Evolutionary conservation across 2,329 filamentous ascomycete species (phyloP).

Genomic region (Massarina eburnea): DNA sequence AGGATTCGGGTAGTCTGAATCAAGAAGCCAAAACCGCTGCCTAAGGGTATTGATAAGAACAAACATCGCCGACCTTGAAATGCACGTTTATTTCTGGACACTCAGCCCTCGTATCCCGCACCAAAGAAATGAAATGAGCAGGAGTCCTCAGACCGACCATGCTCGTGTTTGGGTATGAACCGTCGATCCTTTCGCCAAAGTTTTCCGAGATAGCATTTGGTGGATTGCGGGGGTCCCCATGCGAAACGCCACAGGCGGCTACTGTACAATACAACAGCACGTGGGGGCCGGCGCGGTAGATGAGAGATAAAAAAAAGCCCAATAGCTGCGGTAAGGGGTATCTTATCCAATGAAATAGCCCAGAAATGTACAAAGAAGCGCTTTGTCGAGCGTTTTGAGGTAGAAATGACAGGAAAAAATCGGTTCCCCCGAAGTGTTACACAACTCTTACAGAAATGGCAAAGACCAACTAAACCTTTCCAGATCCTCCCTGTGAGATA

Average conservation of each 20-base stretch:
- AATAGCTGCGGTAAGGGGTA: not conserved
- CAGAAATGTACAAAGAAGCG: not conserved
- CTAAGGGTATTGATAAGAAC: not conserved
- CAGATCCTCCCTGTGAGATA: not conserved
- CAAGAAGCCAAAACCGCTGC: not conserved
- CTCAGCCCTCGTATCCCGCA: not conserved
- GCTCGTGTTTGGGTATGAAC: not conserved
- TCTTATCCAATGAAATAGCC: not conserved
- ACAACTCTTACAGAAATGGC: not conserved
- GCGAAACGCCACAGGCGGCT: not conserved
- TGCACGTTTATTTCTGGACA: not conserved
- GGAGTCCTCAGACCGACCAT: not conserved
- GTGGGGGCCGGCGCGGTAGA: not conserved
- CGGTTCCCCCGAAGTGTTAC: not conserved
- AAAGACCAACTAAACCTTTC: not conserved
- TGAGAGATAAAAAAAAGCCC: not conserved
- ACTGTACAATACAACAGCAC: not conserved
- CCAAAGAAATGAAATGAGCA: not conserved
- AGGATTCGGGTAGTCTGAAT: not conserved
- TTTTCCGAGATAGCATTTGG: not conserved
- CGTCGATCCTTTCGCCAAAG: constrained; percentile 1
- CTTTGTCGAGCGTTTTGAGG: too few species aligned
- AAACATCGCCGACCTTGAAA: not conserved
- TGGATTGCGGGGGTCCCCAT: not conserved
- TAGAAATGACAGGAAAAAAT: not conserved